phyloP scores from a whole-genome alignment of 2,329 filamentous ascomycete species.

The Chaetomium olivaceum region DNA sequence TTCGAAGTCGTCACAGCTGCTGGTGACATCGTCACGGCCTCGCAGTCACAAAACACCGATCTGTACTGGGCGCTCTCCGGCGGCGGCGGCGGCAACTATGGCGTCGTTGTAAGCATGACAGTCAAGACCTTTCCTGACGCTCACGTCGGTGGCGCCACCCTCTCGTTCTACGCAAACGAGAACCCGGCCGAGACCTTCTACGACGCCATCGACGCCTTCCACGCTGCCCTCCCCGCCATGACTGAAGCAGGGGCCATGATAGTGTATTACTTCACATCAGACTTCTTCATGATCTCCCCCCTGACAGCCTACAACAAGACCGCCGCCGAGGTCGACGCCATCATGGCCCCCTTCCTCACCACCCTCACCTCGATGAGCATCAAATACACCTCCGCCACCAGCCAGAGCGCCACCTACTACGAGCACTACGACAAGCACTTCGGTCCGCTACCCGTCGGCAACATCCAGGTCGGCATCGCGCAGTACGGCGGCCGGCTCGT shows the following conservation, averaged over 20 bases:
- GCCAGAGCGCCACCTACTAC: constrained; percentile 39
- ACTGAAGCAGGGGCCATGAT: constrained; percentile 49
- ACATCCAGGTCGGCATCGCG: constrained; percentile 52
- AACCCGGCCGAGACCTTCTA: constrained; percentile 55
- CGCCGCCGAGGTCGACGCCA: constrained; percentile 42
- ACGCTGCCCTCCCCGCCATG: constrained; percentile 50
- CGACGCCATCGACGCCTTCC: constrained; percentile 46
- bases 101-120: constrained; percentile 36
- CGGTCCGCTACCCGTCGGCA: constrained; percentile 45
- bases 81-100: constrained; percentile 43
- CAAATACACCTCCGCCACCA: constrained; percentile 26
- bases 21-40: constrained; percentile 45
- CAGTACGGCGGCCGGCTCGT: constrained; percentile 48
- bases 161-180: constrained; percentile 42
- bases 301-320: constrained; percentile 51
- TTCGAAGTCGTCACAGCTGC: constrained; percentile 50
- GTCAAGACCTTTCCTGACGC: constrained; percentile 34
- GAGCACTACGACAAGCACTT: constrained; percentile 47
- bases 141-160: constrained; percentile 27
- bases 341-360: constrained; percentile 49
- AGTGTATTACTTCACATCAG: constrained; percentile 43
- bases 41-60: constrained; percentile 45
- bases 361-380: constrained; percentile 43
- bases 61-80: constrained; percentile 53
- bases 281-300: constrained; percentile 48